Evolutionary conservation across 257 asterid genomes (phyloP).

Genomic region (Euphrasia confusa): DNA sequence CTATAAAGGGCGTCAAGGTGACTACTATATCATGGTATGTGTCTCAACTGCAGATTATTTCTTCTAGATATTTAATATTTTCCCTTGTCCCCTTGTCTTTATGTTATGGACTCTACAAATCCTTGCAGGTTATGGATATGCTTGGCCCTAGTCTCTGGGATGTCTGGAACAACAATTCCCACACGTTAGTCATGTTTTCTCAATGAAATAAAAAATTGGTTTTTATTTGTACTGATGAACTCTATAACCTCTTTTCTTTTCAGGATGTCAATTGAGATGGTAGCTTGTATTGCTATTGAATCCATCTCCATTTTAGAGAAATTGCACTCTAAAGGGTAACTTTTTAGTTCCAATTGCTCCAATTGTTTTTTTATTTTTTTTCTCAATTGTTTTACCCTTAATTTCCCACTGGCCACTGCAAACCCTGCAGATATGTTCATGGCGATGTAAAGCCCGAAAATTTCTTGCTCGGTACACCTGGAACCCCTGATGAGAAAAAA

Average conservation of each 20-base stretch:
- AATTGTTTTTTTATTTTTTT: not conserved
- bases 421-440: slow-evolving; percentile 55
- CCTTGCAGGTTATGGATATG: slow-evolving; percentile 89
- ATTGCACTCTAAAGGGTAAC: slow-evolving; percentile 79
- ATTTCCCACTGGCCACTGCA: slow-evolving; percentile 2
- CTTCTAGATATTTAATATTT: not conserved
- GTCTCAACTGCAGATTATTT: slow-evolving; percentile 1
- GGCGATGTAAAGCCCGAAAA: slow-evolving; percentile 84
- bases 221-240: not conserved
- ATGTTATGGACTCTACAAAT: slow-evolving; percentile 8
- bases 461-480: slow-evolving; percentile 73
- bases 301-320: slow-evolving; percentile 87
- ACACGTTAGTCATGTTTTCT: slow-evolving; percentile 41
- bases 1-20: slow-evolving; percentile 66
- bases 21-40: slow-evolving; percentile 72
- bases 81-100: not conserved
- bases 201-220: not conserved
- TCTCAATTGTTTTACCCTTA: not conserved
- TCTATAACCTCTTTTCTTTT: slow-evolving; percentile 19
- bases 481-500: slow-evolving; percentile 70
- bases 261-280: slow-evolving; percentile 91
- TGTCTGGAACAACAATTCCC: slow-evolving; percentile 73
- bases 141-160: slow-evolving; percentile 95
- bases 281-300: slow-evolving; percentile 90
- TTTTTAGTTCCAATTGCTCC: slow-evolving; percentile 8